Conservation (phyloP, 495 filamentous ascomycete species). For the Penicillium nucicola region DNA sequence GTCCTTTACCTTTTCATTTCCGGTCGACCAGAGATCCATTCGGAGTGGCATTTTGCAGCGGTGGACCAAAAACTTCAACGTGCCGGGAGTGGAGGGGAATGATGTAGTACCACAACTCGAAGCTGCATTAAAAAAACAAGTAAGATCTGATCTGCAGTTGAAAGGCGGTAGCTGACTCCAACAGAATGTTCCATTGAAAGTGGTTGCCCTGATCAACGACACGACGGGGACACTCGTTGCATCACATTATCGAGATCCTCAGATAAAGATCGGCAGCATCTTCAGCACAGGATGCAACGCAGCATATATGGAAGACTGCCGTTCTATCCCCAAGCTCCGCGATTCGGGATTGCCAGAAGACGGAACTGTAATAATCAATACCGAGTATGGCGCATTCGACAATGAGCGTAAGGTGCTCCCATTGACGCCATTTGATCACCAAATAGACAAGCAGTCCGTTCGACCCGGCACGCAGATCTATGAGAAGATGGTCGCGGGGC, state of each 20-base stretch:
- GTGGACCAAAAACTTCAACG: conserved; percentile 97
- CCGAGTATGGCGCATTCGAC: conserved; percentile 96
- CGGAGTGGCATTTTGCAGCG: conserved; percentile 85
- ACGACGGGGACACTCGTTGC: conserved; percentile 94
- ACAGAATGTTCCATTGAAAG: conserved; percentile 76
- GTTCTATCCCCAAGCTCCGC: conserved; percentile 80
- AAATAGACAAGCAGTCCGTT: conserved; percentile 38
- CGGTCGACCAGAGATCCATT: conserved; percentile 83
- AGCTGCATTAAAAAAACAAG: conserved; percentile 68
- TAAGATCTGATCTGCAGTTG: conserved; percentile 27
- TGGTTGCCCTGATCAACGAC: conserved; percentile 89
- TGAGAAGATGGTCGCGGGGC: conserved; percentile 48
- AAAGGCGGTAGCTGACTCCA: not conserved
- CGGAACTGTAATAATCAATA: conserved; percentile 90
- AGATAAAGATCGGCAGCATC: conserved; percentile 88
- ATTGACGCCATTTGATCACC: conserved; percentile 28
- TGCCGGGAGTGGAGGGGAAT: conserved; percentile 81
- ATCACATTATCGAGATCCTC: conserved; percentile 80
- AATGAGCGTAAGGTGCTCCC: conserved; percentile 84
- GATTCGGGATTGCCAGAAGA: conserved; percentile 76
- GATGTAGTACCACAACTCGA: conserved; percentile 91
- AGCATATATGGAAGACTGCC: conserved; percentile 88
- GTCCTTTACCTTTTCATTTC: conserved; percentile 95
- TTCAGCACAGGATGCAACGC: conserved; percentile 97
- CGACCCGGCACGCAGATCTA: conserved; percentile 45